Conservation (phyloP, 2,329 filamentous ascomycete species). For the Microcyclospora pomicola region DNA sequence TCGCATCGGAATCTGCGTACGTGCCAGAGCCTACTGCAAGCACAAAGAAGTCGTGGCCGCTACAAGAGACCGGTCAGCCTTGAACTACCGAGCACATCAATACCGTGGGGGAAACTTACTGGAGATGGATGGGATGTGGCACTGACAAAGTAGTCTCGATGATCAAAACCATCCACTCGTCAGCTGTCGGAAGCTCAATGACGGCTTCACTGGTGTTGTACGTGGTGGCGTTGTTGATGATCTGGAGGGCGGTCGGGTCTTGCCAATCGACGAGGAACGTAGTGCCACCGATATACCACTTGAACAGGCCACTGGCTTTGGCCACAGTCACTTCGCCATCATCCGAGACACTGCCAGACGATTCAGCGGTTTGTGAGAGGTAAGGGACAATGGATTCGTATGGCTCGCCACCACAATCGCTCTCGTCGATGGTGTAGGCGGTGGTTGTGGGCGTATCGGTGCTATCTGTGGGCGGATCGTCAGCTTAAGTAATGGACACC, state of each 20-base stretch:
- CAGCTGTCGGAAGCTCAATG: conserved; percentile 19
- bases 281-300: conserved; percentile 28
- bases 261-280: conserved; percentile 26
- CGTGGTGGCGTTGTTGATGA: conserved; percentile 21
- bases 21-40: conserved; percentile 24
- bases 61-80: conserved; percentile 26
- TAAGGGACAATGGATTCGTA: conserved; percentile 23
- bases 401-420: conserved; percentile 25
- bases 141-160: conserved; percentile 25
- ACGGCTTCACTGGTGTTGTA: conserved; percentile 23
- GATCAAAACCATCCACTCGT: conserved; percentile 26
- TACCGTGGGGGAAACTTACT: conserved; percentile 13
- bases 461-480: conserved; percentile 1
- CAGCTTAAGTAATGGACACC: too few relatives aligned
- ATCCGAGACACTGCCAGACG: conserved; percentile 5
- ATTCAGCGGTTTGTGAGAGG: conserved; percentile 13
- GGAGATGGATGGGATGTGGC: conserved; percentile 15
- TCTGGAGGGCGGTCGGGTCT: conserved; percentile 26
- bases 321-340: conserved; percentile 18
- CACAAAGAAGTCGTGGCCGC: conserved; percentile 34
- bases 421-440: conserved; percentile 18
- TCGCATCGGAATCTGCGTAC: conserved; percentile 20
- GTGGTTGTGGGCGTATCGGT: conserved; percentile 21
- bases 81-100: conserved; percentile 13
- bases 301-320: conserved; percentile 18